phyloP scores from a whole-genome alignment of 106 monocot genomes.

The Gastrodia elata region DNA sequence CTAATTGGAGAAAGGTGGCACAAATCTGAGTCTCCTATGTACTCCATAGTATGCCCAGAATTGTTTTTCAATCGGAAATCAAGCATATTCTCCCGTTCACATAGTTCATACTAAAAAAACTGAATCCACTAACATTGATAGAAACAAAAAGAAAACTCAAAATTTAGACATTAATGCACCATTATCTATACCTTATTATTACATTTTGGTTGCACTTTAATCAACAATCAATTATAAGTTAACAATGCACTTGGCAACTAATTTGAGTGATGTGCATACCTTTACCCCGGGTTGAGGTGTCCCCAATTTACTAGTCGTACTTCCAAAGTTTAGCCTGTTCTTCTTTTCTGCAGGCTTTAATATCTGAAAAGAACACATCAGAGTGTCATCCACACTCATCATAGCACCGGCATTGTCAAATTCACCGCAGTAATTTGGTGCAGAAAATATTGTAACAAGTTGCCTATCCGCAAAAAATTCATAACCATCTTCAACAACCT shows the following conservation, averaged over 20 bases:
- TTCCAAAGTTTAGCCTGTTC: conserved; percentile 19
- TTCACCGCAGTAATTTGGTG: conserved; percentile 42
- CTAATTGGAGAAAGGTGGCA: no score
- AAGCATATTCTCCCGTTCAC: background rate
- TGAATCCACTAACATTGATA: background rate
- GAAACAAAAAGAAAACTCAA: background rate
- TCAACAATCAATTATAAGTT: background rate
- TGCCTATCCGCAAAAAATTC: conserved; percentile 38
- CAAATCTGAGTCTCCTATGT: no score
- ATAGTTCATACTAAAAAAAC: background rate
- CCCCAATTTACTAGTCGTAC: conserved; percentile 27
- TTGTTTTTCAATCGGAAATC: no score
- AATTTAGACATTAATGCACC: background rate
- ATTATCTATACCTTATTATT: background rate
- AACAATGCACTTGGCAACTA: background rate
- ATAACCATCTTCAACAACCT: conserved; percentile 40
- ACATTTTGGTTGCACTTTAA: background rate
- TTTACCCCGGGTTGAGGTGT: conserved; percentile 28
- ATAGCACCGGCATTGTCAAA: conserved; percentile 46
- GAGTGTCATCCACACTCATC: conserved; percentile 45
- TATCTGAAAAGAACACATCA: conserved; percentile 42
- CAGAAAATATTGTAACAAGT: conserved; percentile 39
- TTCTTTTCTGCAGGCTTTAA: conserved; percentile 33
- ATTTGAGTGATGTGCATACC: conserved; percentile 8
- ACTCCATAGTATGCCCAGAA: no score